Evolutionary conservation across 371 early-diverging fungal genomes (phyloP).

Genomic region (Apophysomyces elegans): DNA sequence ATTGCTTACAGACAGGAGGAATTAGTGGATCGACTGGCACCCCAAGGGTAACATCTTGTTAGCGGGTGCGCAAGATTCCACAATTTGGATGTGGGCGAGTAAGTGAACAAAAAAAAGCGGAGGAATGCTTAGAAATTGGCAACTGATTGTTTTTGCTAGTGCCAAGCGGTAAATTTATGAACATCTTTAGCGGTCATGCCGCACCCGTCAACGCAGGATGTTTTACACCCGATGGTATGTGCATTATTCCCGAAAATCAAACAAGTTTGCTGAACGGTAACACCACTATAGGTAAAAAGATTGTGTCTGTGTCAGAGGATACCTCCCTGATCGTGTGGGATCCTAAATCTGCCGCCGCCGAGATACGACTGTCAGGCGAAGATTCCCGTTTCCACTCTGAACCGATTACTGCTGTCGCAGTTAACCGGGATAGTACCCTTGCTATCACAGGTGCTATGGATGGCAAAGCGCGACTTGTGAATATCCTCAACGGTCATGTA

Average conservation of each 20-base stretch:
- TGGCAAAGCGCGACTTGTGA: conserved; percentile 77
- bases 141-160: conserved; percentile 35
- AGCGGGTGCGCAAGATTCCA: conserved; percentile 87
- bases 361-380: conserved; percentile 62
- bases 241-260: neutral
- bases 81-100: conserved; percentile 95
- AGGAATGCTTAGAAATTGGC: neutral
- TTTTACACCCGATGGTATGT: conserved; percentile 88
- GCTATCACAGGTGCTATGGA: conserved; percentile 85
- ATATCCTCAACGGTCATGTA: conserved; percentile 70
- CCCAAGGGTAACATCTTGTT: conserved; percentile 90
- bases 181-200: conserved; percentile 90
- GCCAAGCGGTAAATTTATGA: conserved; percentile 90
- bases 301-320: conserved; percentile 90
- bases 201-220: conserved; percentile 85
- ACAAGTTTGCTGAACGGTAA: neutral
- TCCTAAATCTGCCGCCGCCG: conserved; percentile 83
- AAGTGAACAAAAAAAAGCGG: conserved; percentile 22
- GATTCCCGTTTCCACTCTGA: conserved; percentile 91
- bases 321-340: conserved; percentile 89
- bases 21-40: conserved; percentile 94
- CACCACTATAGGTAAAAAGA: conserved; percentile 49
- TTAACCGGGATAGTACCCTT: conserved; percentile 77
- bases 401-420: conserved; percentile 76
- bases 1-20: neutral